Conservation (phyloP, 768 basidiomycete species). For the Hygrophoropsis aurantiaca region DNA sequence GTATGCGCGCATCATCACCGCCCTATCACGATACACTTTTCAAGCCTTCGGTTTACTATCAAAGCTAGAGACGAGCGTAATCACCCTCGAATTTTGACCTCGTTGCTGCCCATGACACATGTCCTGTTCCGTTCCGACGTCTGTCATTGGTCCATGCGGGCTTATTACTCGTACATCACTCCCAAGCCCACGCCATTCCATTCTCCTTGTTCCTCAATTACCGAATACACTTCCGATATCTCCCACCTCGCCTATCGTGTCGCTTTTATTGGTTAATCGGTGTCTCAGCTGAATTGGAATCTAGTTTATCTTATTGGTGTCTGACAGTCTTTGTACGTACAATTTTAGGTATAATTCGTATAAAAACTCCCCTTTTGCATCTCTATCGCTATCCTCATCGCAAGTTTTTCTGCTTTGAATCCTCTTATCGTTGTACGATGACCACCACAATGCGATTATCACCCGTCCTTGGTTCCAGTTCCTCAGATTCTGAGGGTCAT, state of each 20-base stretch:
- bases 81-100: background rate
- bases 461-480: conserved; percentile 9
- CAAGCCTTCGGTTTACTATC: background rate
- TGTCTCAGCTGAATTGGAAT: no score
- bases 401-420: background rate
- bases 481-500: conserved; percentile 12
- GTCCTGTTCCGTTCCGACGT: background rate
- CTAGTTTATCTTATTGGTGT: no score
- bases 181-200: background rate
- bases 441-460: conserved; percentile 17
- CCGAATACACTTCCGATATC: background rate
- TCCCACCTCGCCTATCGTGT: no score
- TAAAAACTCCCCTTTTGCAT: conserved; percentile 22
- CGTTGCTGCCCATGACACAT: conserved; percentile 7
- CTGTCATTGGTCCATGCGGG: background rate
- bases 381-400: background rate
- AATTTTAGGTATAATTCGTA: conserved; percentile 9
- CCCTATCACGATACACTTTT: background rate
- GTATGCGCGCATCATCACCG: background rate
- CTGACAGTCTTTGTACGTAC: conserved; percentile 7
- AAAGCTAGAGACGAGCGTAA: background rate
- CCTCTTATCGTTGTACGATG: background rate
- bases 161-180: background rate
- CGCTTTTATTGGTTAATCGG: no score
- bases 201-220: background rate